Conservation (phyloP, 2,329 filamentous ascomycete genomes). For the Calycina marina region DNA sequence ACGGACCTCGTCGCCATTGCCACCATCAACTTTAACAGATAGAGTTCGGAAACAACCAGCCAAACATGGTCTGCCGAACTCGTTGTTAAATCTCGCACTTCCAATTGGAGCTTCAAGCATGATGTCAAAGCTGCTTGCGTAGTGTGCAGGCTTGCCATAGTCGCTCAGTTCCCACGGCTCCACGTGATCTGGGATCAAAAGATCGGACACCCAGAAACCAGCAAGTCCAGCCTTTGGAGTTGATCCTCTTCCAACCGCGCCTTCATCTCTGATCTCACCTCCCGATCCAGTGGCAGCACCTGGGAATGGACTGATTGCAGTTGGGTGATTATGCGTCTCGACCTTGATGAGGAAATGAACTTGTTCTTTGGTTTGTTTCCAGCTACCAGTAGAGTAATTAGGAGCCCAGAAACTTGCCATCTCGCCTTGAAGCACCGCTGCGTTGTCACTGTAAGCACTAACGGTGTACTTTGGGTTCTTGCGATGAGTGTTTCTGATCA, state of each 20-base stretch:
- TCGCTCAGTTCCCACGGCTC: slow-evolving; percentile 89
- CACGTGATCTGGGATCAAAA: slow-evolving; percentile 69
- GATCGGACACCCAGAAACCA: slow-evolving; percentile 90
- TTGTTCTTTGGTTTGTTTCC: slow-evolving; percentile 73
- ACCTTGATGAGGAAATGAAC: slow-evolving; percentile 88
- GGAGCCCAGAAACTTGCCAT: slow-evolving; percentile 73
- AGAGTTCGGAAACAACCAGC: slow-evolving; percentile 87
- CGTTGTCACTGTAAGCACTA: slow-evolving; percentile 95
- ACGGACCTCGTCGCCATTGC: slow-evolving; percentile 50
- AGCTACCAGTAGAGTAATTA: slow-evolving; percentile 71
- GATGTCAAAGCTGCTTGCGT: slow-evolving; percentile 87
- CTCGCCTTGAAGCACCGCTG: slow-evolving; percentile 72
- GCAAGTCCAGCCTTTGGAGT: slow-evolving; percentile 82
- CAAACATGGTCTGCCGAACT: slow-evolving; percentile 83
- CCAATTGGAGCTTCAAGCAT: slow-evolving; percentile 97
- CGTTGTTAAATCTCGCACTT: slow-evolving; percentile 92
- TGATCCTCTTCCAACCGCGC: slow-evolving; percentile 83
- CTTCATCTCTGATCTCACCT: slow-evolving; percentile 91
- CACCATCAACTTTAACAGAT: slow-evolving; percentile 50
- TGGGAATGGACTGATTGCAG: slow-evolving; percentile 82
- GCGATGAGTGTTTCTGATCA: slow-evolving; percentile 94
- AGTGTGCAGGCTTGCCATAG: slow-evolving; percentile 78
- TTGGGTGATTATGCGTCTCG: slow-evolving; percentile 96
- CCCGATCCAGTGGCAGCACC: slow-evolving; percentile 92
- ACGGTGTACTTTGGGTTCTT: slow-evolving; percentile 69